Evolutionary conservation across 2,329 filamentous ascomycete species (phyloP).

Genomic region (Zalaria sp.): DNA sequence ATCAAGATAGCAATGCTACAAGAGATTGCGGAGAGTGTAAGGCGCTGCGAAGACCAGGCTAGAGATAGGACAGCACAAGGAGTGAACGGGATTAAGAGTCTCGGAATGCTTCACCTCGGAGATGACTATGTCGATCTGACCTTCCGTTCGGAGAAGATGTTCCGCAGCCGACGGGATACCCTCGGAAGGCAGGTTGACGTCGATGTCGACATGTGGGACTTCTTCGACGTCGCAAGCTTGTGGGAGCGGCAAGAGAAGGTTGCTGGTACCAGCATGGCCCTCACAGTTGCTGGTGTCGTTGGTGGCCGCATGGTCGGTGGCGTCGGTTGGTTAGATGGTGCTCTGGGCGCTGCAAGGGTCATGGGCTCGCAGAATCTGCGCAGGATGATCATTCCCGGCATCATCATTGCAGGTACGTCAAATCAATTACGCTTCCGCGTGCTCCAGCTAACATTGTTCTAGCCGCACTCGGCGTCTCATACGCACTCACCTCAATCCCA

Average conservation of each 20-base stretch:
- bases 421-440: slow-evolving; percentile 1
- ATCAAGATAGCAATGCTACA: slow-evolving; percentile 85
- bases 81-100: slow-evolving; percentile 74
- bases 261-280: slow-evolving; percentile 83
- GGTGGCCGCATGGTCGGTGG: slow-evolving; percentile 71
- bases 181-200: slow-evolving; percentile 76
- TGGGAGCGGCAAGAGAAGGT: slow-evolving; percentile 90
- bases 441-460: slow-evolving; percentile 4
- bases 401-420: slow-evolving; percentile 61
- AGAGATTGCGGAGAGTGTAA: slow-evolving; percentile 67
- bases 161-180: slow-evolving; percentile 66
- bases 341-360: slow-evolving; percentile 65
- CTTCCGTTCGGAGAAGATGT: slow-evolving; percentile 91
- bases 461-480: slow-evolving; percentile 65
- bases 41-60: slow-evolving; percentile 73
- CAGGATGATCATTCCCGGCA: slow-evolving; percentile 64
- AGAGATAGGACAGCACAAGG: slow-evolving; percentile 62
- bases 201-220: slow-evolving; percentile 79
- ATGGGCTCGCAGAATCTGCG: slow-evolving; percentile 70
- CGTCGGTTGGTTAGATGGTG: slow-evolving; percentile 79
- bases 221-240: slow-evolving; percentile 73
- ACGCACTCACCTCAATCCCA: slow-evolving; percentile 76
- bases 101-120: slow-evolving; percentile 78
- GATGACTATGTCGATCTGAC: slow-evolving; percentile 73
- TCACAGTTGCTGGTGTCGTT: slow-evolving; percentile 79